A percentile compares a stretch with the other conserved stretches of the same genome.
These are phyloP conservation scores for Breynia disticha DNA, from an alignment of 441 rosid genomes.

Conservation along the genomic window DNA sequence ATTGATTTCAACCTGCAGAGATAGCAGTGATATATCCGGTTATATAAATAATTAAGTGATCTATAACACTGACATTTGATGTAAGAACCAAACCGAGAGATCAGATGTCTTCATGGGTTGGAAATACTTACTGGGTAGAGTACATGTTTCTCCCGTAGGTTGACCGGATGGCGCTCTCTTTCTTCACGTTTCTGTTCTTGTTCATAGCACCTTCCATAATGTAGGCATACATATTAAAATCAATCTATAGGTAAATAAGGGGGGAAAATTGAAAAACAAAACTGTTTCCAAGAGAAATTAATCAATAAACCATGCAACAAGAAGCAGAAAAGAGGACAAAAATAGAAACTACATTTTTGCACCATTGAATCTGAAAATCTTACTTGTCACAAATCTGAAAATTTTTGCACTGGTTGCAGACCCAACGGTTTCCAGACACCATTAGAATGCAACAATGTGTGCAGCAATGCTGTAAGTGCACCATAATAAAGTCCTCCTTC, in stretches of 20 bases:
- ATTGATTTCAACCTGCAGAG: constrained; percentile 57
- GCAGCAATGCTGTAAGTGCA: constrained; percentile 91
- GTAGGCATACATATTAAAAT: constrained; percentile 7
- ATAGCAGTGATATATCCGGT: not conserved
- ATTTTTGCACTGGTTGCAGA: constrained; percentile 88
- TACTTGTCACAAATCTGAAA: constrained; percentile 96
- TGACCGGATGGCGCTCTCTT: constrained; percentile 82
- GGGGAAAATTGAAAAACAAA: constrained; percentile 8
- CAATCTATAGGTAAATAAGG: constrained; percentile 12
- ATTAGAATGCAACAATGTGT: constrained; percentile 78
- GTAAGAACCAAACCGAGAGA: not conserved
- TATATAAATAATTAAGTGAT: too few species aligned
- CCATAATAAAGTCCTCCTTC: constrained; percentile 99
- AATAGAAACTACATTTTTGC: too few species aligned
- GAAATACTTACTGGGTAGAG: constrained; percentile 61
- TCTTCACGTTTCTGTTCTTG: constrained; percentile 86
- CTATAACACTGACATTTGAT: constrained; percentile 2
- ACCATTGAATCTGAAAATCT: constrained; percentile 12
- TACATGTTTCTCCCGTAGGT: constrained; percentile 73
- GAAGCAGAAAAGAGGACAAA: too few species aligned
- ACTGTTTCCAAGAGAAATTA: not conserved
- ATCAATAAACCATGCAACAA: too few species aligned
- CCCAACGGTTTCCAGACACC: constrained; percentile 92
- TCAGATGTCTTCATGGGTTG: not conserved
- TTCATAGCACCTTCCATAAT: constrained; percentile 69